A percentile compares a stretch with the other conserved stretches of the same genome.
Evolutionary conservation across 2,329 filamentous ascomycete genomes (phyloP).

Genomic region (Geosmithia putterillii): DNA sequence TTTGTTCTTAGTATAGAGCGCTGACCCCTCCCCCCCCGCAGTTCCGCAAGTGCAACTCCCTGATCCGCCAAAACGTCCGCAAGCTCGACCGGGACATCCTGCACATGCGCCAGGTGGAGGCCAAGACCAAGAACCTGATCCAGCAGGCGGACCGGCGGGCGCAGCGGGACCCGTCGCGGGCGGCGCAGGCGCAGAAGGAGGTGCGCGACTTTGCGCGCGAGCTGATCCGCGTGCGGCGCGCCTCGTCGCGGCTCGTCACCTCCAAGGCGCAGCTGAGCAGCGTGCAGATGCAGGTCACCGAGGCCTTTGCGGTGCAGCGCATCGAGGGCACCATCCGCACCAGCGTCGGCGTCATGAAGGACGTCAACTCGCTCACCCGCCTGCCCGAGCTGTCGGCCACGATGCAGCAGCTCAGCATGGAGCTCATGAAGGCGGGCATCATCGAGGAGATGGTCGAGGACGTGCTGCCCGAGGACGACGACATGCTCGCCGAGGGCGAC

Average conservation of each 20-base stretch:
- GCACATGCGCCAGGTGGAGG: conserved; percentile 65
- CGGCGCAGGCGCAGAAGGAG: conserved; percentile 68
- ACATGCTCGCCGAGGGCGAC: conserved; percentile 61
- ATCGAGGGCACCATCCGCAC: conserved; percentile 86
- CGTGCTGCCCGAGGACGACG: conserved; percentile 61
- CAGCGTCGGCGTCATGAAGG: conserved; percentile 89
- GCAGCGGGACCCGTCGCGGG: conserved; percentile 66
- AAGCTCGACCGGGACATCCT: conserved; percentile 90
- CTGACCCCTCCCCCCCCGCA: conserved; percentile 23
- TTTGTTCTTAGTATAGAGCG: too few relatives aligned
- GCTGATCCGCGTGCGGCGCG: conserved; percentile 70
- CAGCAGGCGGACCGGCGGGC: conserved; percentile 70
- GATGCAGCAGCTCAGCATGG: conserved; percentile 77
- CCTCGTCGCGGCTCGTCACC: conserved; percentile 62
- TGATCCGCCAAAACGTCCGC: conserved; percentile 82
- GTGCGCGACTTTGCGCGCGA: conserved; percentile 82
- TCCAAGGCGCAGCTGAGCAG: conserved; percentile 84
- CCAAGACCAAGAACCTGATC: conserved; percentile 77
- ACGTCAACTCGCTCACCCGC: conserved; percentile 76
- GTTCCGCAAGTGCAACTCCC: conserved; percentile 89
- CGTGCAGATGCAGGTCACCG: conserved; percentile 95
- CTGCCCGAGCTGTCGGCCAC: conserved; percentile 78
- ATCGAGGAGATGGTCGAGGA: conserved; percentile 97
- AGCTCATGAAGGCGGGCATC: conserved; percentile 88
- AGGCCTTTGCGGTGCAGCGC: conserved; percentile 89